Evolutionary conservation across 2,329 filamentous ascomycete genomes (phyloP), one percentile per base, ranked within the genome.

Genomic region (Calcarisporium arbuscula): DNA sequence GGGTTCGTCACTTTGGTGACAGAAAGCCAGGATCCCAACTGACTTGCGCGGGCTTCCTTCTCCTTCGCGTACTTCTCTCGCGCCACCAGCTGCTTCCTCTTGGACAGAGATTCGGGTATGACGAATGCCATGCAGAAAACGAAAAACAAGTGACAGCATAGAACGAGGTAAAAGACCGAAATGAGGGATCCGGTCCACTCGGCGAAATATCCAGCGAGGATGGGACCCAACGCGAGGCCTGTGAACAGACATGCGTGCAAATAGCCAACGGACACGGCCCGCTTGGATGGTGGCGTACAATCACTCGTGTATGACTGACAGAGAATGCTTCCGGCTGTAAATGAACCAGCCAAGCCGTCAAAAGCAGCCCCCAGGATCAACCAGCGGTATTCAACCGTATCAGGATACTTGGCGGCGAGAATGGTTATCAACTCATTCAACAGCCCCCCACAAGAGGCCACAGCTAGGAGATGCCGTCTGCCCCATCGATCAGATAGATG

Each of bases 261-360:
- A 54, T 89, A 90, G 6, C 87, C 89, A 56, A 96, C 92, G 5
- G 80, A 77, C 7, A 94, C 83, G 40, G 82, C 85, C 15, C 92
- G 79, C 50, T 77, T 77, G 19, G 84, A 82, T 0, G 88, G 85
- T 5, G 83, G 68, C 1, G 88, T 90, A 58, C 87, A 95, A 58
- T 98, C 92, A 26, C 86, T 81, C 10, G 85, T 82, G 58, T 96
- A 98, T 0, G 90, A 87, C 56, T 94, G 82, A 16, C 78, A 80
- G 38, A 94, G 65, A 15, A 82, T 65, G 29, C 82, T 83, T 19
- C 82, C 82, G 1, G 86, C 77, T 2, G 88, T 94, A 55, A 95
- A 95, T 1, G 89, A 95, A 7, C 92, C 92, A 8, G 80, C 80
- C 5, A 95, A 52, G 5, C 92, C 92, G 52, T 98, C 92, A 29